Conservation (phyloP, 2,329 filamentous ascomycete species). For the Rasamsonia emersonii region DNA sequence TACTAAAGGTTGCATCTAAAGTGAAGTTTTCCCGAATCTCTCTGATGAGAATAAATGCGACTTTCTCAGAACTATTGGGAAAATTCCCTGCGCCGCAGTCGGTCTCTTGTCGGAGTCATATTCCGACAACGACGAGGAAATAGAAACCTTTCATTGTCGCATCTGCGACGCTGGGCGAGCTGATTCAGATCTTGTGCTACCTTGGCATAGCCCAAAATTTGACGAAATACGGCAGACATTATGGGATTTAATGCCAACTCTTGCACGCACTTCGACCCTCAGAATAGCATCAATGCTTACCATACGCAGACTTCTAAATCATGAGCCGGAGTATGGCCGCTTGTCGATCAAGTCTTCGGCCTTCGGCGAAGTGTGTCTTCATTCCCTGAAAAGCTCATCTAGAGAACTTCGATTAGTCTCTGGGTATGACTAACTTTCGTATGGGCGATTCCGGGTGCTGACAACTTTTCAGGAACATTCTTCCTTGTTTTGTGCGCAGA, state of each 20-base stretch:
- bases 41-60: conserved; percentile 44
- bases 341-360: conserved; percentile 60
- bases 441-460: conserved; percentile 7
- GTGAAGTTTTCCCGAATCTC: conserved; percentile 38
- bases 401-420: conserved; percentile 78
- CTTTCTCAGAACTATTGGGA: conserved; percentile 48
- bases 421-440: conserved; percentile 38
- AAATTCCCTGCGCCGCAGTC: conserved; percentile 49
- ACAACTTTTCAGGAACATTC: conserved; percentile 43
- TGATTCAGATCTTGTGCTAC: conserved; percentile 9
- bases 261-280: conserved; percentile 46
- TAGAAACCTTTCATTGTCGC: conserved; percentile 21
- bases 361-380: conserved; percentile 72
- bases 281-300: conserved; percentile 64
- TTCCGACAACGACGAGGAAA: conserved; percentile 15
- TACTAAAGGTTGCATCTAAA: conserved; percentile 14
- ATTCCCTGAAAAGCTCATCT: conserved; percentile 71
- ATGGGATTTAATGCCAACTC: conserved; percentile 30
- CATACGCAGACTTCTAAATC: conserved; percentile 60
- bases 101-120: conserved; percentile 32
- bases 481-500: conserved; percentile 57
- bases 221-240: conserved; percentile 36
- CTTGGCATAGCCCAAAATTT: conserved; percentile 14
- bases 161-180: conserved; percentile 28
- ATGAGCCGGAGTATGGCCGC: conserved; percentile 52